A percentile compares a stretch with the other conserved stretches of the same genome.
phyloP scores from a whole-genome alignment of 805 yeast species.

The Candida insectorum region DNA sequence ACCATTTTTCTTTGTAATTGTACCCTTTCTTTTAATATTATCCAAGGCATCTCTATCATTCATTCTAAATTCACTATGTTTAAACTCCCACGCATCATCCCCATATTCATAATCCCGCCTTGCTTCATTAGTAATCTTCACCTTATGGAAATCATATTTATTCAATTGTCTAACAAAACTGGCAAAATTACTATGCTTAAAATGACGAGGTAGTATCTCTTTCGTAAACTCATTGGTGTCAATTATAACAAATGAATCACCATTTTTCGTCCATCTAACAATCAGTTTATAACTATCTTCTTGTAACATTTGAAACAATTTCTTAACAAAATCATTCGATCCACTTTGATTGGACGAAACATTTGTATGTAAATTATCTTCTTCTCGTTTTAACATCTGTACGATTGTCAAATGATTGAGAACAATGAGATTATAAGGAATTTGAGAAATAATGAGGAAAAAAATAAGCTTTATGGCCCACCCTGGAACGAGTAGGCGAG shows the following conservation, averaged over 20 bases:
- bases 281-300: conserved; percentile 70
- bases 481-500: no score
- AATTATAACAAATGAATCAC: conserved; percentile 82
- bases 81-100: conserved; percentile 90
- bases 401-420: not conserved
- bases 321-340: conserved; percentile 77
- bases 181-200: conserved; percentile 93
- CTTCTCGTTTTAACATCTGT: conserved; percentile 4
- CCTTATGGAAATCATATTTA: conserved; percentile 97
- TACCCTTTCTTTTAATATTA: conserved; percentile 80
- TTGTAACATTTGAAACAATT: conserved; percentile 79
- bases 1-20: conserved; percentile 45
- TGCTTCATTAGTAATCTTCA: conserved; percentile 68
- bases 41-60: conserved; percentile 79
- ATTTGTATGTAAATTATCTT: conserved; percentile 11
- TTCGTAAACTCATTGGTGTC: conserved; percentile 90
- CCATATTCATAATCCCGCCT: conserved; percentile 54
- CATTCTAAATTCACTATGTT: conserved; percentile 81
- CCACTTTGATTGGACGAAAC: conserved; percentile 39
- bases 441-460: no score
- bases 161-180: conserved; percentile 93
- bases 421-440: conserved; percentile 1
- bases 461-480: no score
- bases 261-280: conserved; percentile 83
- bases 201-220: conserved; percentile 84